Conservation (phyloP, 805 yeast genomes). For the Naumovozyma castellii region DNA sequence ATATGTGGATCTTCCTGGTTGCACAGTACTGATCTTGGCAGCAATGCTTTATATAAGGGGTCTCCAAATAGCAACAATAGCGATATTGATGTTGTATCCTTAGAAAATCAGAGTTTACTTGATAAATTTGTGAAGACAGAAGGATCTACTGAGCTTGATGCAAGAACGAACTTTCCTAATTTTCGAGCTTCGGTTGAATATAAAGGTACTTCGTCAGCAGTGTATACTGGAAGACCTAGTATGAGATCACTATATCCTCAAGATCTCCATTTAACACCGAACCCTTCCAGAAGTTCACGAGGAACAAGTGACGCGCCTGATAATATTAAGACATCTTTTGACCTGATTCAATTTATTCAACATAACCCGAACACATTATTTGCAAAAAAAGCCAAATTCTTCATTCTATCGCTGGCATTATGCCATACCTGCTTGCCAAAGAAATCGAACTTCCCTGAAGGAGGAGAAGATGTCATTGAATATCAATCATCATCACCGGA, state of each 20-base stretch:
- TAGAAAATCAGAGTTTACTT: slow-evolving; percentile 13
- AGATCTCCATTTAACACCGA: neutral
- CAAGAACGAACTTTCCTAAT: neutral
- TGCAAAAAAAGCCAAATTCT: slow-evolving; percentile 66
- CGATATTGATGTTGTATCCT: slow-evolving; percentile 19
- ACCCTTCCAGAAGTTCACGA: neutral
- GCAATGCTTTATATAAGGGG: slow-evolving; percentile 9
- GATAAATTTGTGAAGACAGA: no score
- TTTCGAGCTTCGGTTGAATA: slow-evolving; percentile 32
- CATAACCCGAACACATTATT: slow-evolving; percentile 58
- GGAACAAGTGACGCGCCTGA: slow-evolving; percentile 10
- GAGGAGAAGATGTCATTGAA: slow-evolving; percentile 42
- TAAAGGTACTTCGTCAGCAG: slow-evolving; percentile 33
- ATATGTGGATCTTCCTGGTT: slow-evolving; percentile 85
- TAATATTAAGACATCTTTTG: slow-evolving; percentile 47
- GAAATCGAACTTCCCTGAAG: slow-evolving; percentile 4
- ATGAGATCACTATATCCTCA: slow-evolving; percentile 35
- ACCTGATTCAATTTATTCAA: slow-evolving; percentile 62
- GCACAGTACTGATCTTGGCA: slow-evolving; percentile 51
- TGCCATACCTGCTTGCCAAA: slow-evolving; percentile 89
- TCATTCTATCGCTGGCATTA: slow-evolving; percentile 69
- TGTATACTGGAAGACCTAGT: slow-evolving; percentile 47
- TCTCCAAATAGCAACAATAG: slow-evolving; percentile 5
- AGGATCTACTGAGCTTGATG: slow-evolving; percentile 1
- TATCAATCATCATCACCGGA: slow-evolving; percentile 97